These are phyloP conservation scores for Leishmania gerbilli DNA, from an alignment of 208 protist genomes.

Conservation along the genomic window DNA sequence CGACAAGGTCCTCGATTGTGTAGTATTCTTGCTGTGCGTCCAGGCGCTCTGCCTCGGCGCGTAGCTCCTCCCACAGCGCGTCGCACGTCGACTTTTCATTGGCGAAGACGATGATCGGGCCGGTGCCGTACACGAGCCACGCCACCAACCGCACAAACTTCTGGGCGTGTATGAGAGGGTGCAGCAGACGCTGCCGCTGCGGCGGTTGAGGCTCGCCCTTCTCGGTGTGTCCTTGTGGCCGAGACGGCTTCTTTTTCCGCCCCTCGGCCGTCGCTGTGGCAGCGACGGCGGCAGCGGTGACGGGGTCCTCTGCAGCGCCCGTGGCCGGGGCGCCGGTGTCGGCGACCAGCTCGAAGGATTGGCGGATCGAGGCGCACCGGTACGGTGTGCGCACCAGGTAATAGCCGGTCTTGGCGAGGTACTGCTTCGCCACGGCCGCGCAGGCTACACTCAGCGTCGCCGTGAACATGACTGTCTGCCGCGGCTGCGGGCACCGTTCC, in stretches of 20 bases:
- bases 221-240: slow-evolving; percentile 3
- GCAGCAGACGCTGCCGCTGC: slow-evolving; percentile 27
- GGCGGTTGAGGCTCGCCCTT: not conserved
- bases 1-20: slow-evolving; percentile 51
- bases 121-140: slow-evolving; percentile 60
- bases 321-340: not conserved
- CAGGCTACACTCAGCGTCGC: slow-evolving; percentile 92
- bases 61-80: slow-evolving; percentile 64
- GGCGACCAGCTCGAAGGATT: slow-evolving; percentile 76
- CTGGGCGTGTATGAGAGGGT: slow-evolving; percentile 52
- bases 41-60: slow-evolving; percentile 51
- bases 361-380: slow-evolving; percentile 62
- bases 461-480: slow-evolving; percentile 96
- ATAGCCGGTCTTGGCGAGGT: slow-evolving; percentile 67
- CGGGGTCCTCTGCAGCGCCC: slow-evolving; percentile 2
- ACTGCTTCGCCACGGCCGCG: slow-evolving; percentile 57
- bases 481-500: slow-evolving; percentile 64
- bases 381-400: slow-evolving; percentile 67
- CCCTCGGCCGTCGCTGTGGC: not conserved
- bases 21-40: slow-evolving; percentile 43
- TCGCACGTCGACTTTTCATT: slow-evolving; percentile 81
- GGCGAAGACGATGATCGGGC: slow-evolving; percentile 79
- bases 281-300: not conserved
- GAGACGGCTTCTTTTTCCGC: not conserved
- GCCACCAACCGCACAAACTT: slow-evolving; percentile 79